Base-by-base conservation (phyloP, 352 stramenopile genomes). In the Phytophthora hibernalis region DNA sequence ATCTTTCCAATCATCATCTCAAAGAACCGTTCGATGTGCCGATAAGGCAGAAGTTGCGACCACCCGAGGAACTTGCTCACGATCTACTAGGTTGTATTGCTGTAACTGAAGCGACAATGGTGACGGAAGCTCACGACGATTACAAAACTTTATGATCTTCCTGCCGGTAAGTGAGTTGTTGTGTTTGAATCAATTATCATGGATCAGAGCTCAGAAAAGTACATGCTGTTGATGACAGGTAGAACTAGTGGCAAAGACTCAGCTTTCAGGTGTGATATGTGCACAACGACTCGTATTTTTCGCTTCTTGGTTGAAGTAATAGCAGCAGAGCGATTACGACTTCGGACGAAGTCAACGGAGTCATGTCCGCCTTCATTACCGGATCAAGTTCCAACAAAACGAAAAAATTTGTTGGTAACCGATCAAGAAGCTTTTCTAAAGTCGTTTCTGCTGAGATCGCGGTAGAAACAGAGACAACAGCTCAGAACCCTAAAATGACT, bases 261-360 rank as follows among this genome's bases (percentile, higher is more conserved):
- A 71, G 13, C 26, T 89, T 33, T 73, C 79, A 8, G 89, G 72
- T 65, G 53, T 90, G 16, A 31, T 92, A 28, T 55, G 62, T 22
- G 59, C 85, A 5, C 83, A 90, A 53, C 78, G 83, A 16, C 54
- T 92, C 21, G 63, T 89, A 7, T 89, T 82, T 45, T 87, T 33
- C 79, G 80, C 5, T 83, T 80, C 35, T 70, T 89, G 4, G 65
- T 87, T 11, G 58, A 83, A 7, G 59, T 74, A 20, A 56, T 87
- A 8, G 60, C 67, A 47, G 49, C 15, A 0, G 74, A 85, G 55
- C 55, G 68, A 30, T 49, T 30, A 20, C 59, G 54, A 51, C 12
- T 47, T 2, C 22, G 33, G 1, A 42, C 33, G 31, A 60, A 71
- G 9, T 30, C 54, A 42, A 42, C 57, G 2, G 40, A 61, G 42